These are phyloP conservation scores for Aspergillus ochraceus DNA, from an alignment of 2,329 filamentous ascomycete species.

Conservation along the genomic window DNA sequence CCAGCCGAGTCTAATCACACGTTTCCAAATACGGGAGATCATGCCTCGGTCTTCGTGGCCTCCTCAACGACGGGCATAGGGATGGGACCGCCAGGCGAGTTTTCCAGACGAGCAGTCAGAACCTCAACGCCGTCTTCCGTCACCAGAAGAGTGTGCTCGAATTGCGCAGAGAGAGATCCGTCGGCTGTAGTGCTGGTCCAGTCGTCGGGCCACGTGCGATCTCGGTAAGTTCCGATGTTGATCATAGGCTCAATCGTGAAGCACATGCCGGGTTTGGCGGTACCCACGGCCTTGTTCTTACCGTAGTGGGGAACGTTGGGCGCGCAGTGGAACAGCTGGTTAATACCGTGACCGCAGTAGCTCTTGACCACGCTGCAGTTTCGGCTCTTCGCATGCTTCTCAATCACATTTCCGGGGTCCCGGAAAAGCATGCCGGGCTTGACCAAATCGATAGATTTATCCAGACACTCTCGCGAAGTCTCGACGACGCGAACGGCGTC, in stretches of 20 bases:
- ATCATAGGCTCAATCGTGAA: constrained; percentile 99
- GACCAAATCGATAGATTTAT: constrained; percentile 86
- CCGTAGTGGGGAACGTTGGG: constrained; percentile 96
- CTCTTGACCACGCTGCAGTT: constrained; percentile 90
- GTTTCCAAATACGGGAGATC: neutral
- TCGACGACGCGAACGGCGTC: constrained; percentile 90
- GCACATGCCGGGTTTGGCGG: constrained; percentile 94
- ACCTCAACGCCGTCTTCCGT: constrained; percentile 82
- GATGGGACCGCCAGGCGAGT: constrained; percentile 74
- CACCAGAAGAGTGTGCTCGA: constrained; percentile 84
- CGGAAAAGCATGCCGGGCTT: constrained; percentile 92
- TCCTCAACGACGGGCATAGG: constrained; percentile 51
- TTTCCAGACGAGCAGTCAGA: constrained; percentile 68
- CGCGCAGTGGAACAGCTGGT: constrained; percentile 87
- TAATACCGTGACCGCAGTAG: constrained; percentile 95
- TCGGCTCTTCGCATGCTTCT: constrained; percentile 85
- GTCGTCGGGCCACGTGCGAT: constrained; percentile 97
- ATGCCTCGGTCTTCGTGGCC: constrained; percentile 22
- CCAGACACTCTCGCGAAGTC: constrained; percentile 81
- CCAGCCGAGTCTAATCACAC: constrained; percentile 7
- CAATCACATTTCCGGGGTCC: constrained; percentile 91
- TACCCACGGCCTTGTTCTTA: constrained; percentile 96
- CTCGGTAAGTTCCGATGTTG: constrained; percentile 82
- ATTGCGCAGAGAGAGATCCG: constrained; percentile 87
- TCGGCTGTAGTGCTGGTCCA: constrained; percentile 96